Conservation (phyloP, 768 basidiomycete genomes). For the Collybia mongolica region DNA sequence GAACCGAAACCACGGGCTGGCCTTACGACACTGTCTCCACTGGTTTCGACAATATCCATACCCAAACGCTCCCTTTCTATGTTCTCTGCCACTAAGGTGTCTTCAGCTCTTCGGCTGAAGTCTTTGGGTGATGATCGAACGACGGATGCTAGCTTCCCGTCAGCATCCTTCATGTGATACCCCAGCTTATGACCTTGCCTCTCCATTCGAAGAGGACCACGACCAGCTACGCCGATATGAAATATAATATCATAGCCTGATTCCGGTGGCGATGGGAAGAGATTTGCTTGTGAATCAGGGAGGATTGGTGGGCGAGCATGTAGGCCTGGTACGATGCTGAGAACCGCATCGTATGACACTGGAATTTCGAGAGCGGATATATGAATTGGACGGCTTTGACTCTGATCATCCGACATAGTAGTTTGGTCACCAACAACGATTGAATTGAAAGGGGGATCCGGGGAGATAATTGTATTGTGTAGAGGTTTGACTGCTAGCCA, state of each 20-base stretch:
- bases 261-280: conserved; percentile 37
- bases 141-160: conserved; percentile 53
- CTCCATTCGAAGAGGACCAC: conserved; percentile 65
- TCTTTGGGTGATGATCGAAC: conserved; percentile 40
- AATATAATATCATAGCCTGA: conserved; percentile 68
- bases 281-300: conserved; percentile 29
- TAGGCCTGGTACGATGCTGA: conserved; percentile 52
- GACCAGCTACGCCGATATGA: conserved; percentile 67
- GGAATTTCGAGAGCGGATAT: conserved; percentile 60
- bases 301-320: conserved; percentile 60
- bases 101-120: conserved; percentile 36
- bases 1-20: conserved; percentile 42
- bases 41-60: conserved; percentile 33
- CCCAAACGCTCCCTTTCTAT: conserved; percentile 35
- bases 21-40: conserved; percentile 32
- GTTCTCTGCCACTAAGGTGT: conserved; percentile 31
- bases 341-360: conserved; percentile 56
- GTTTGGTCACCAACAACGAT: conserved; percentile 20
- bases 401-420: conserved; percentile 10
- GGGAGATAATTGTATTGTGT: conserved; percentile 50
- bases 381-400: conserved; percentile 43
- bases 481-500: conserved; percentile 69
- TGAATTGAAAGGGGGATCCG: conserved; percentile 31
- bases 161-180: conserved; percentile 67
- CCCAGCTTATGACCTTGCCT: conserved; percentile 64